These are phyloP conservation scores for Nakaseomyces bracarensis DNA, from an alignment of 1,139 yeast genomes.

Conservation along the genomic window DNA sequence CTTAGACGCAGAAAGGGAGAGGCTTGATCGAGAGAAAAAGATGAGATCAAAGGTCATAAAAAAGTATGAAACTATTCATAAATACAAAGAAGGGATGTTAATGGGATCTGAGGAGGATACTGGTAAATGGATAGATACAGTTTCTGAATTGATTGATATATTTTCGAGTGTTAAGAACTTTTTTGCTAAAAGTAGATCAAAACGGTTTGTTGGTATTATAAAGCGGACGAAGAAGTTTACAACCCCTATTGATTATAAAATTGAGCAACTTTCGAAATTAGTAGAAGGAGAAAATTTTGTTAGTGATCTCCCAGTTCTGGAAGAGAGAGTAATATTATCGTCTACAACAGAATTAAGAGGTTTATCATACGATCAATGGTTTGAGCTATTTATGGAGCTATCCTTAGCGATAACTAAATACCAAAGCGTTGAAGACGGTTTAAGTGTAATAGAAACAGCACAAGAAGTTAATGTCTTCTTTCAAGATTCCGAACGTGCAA, in stretches of 20 bases:
- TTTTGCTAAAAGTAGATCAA: constrained; percentile 66
- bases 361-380: constrained; percentile 72
- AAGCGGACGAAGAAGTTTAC: constrained; percentile 52
- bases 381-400: constrained; percentile 69
- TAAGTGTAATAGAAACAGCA: constrained; percentile 64
- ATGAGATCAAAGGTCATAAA: constrained; percentile 56
- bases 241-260: constrained; percentile 61
- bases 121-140: constrained; percentile 75
- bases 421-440: constrained; percentile 62
- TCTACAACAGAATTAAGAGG: constrained; percentile 58
- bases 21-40: constrained; percentile 47
- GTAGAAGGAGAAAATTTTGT: constrained; percentile 50
- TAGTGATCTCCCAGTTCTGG: constrained; percentile 32
- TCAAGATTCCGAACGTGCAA: constrained; percentile 49
- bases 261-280: constrained; percentile 57
- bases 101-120: constrained; percentile 55
- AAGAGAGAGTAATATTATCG: constrained; percentile 36
- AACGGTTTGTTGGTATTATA: constrained; percentile 60
- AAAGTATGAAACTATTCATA: constrained; percentile 53
- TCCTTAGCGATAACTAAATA: constrained; percentile 57
- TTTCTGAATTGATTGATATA: constrained; percentile 73
- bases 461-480: constrained; percentile 68
- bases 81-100: constrained; percentile 48
- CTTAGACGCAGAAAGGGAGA: constrained; percentile 49
- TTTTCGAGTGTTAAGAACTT: constrained; percentile 71